Conservation (phyloP, 805 yeast genomes). For the Saccharomycopsis fibuligera region DNA sequence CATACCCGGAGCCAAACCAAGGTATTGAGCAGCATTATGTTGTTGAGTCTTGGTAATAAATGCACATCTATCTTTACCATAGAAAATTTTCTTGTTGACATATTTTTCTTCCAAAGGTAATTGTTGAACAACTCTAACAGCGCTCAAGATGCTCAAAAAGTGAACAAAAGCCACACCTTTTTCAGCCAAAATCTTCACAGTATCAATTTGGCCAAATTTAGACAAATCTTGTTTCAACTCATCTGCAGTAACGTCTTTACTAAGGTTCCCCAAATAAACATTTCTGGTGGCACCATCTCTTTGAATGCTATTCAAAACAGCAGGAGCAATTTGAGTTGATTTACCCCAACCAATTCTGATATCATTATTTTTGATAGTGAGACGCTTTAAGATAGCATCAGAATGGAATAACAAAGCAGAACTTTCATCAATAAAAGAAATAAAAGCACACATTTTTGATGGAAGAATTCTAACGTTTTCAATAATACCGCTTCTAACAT, state of each 20-base stretch:
- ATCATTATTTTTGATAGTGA: constrained; percentile 74
- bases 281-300: constrained; percentile 91
- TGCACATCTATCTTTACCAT: constrained; percentile 94
- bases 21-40: constrained; percentile 92
- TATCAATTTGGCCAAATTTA: constrained; percentile 78
- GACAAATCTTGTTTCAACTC: constrained; percentile 61
- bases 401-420: constrained; percentile 89
- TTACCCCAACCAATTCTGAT: constrained; percentile 93
- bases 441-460: constrained; percentile 80
- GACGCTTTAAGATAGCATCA: constrained; percentile 80
- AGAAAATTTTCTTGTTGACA: constrained; percentile 70
- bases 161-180: constrained; percentile 89
- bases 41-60: constrained; percentile 92
- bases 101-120: constrained; percentile 65
- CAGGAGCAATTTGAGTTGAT: constrained; percentile 64
- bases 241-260: constrained; percentile 57
- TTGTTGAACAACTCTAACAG: constrained; percentile 77
- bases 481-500: constrained; percentile 84
- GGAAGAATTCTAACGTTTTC: constrained; percentile 78
- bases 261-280: constrained; percentile 79
- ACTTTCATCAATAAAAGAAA: constrained; percentile 83
- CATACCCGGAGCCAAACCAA: constrained; percentile 86
- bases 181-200: constrained; percentile 69
- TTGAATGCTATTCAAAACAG: constrained; percentile 68
- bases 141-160: constrained; percentile 76